A percentile compares a stretch with the other conserved stretches of the same genome.
These are phyloP conservation scores for Brassica incana DNA, from an alignment of 345 rosid species.

Conservation along the genomic window DNA sequence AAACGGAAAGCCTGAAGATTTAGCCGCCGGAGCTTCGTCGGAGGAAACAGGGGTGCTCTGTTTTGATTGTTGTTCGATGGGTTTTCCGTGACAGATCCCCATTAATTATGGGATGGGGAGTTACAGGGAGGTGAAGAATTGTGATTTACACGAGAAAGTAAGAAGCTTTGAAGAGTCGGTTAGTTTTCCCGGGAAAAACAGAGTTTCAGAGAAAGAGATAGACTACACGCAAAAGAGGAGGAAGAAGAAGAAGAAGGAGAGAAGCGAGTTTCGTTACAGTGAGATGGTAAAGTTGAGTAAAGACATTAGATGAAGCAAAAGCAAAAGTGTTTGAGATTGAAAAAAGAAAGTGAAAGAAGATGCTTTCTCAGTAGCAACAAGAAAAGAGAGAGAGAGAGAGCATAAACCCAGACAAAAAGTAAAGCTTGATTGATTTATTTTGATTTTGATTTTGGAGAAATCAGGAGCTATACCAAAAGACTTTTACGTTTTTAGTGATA, in stretches of 20 bases:
- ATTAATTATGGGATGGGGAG: slow-evolving; percentile 37
- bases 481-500: no score
- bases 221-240: background rate
- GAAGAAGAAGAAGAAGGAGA: slow-evolving; percentile 22
- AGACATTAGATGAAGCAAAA: slow-evolving; percentile 22
- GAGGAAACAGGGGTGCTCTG: slow-evolving; percentile 31
- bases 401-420: slow-evolving; percentile 28
- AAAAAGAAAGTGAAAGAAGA: no score
- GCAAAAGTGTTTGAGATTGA: no score
- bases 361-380: no score
- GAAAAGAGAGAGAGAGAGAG: background rate
- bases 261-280: slow-evolving; percentile 33
- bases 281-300: slow-evolving; percentile 42
- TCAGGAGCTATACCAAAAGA: no score
- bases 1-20: slow-evolving; percentile 73
- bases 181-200: slow-evolving; percentile 11
- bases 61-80: slow-evolving; percentile 42
- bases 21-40: slow-evolving; percentile 42
- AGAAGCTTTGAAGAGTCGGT: slow-evolving; percentile 15
- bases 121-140: background rate
- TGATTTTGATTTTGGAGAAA: background rate
- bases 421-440: no score
- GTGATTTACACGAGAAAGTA: background rate
- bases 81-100: slow-evolving; percentile 96
- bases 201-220: background rate